Percentiles rank a stretch among this genome's conserved stretches.
phyloP scores from a whole-genome alignment of 108 stramenopile species.

The Nannochloropsis salina region DNA sequence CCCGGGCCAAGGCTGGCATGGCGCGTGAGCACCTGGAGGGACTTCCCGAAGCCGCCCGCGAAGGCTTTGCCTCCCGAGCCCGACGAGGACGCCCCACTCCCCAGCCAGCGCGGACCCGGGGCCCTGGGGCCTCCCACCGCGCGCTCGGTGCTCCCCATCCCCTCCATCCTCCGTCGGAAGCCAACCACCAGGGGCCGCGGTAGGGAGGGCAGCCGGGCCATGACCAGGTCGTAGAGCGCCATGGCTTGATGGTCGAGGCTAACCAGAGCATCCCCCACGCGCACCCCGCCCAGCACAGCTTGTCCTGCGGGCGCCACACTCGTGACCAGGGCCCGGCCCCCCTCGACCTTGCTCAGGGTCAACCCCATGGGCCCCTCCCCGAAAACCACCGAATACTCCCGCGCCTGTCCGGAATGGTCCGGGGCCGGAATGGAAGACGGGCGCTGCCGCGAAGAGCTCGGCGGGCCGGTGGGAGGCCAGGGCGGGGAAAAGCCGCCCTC shows the following conservation, averaged over 20 bases:
- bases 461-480: background rate
- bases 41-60: background rate
- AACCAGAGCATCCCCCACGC: slow-evolving; percentile 19
- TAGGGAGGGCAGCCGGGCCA: background rate
- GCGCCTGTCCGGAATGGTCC: background rate
- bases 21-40: background rate
- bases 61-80: background rate
- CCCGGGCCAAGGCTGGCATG: background rate
- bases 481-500: background rate
- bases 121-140: background rate
- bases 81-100: background rate
- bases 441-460: background rate
- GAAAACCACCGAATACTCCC: slow-evolving; percentile 9
- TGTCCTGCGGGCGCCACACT: background rate
- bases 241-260: background rate
- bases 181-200: slow-evolving; percentile 6
- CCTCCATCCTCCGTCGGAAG: background rate
- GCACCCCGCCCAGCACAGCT: background rate
- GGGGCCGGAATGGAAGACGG: background rate
- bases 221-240: background rate
- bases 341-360: background rate
- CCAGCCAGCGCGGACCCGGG: background rate
- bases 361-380: background rate
- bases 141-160: background rate
- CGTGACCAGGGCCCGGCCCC: background rate